These are phyloP conservation scores for Amanita pallidorosea DNA, from an alignment of 768 basidiomycete genomes.

Conservation along the genomic window DNA sequence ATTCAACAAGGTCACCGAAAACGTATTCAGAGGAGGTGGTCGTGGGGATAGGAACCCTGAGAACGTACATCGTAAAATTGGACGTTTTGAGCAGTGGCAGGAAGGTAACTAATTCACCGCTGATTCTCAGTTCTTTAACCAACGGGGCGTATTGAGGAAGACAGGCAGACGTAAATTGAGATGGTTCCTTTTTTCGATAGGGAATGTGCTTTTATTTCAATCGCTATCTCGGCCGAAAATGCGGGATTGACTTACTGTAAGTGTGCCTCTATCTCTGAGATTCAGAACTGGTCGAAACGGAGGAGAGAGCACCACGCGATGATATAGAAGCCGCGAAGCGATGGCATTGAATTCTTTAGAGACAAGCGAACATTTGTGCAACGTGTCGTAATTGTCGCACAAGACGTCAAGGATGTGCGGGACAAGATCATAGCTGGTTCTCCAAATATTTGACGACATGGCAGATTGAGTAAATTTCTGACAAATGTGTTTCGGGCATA, in stretches of 20 bases:
- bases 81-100: conserved; percentile 4
- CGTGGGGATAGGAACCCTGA: conserved; percentile 17
- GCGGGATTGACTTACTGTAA: conserved; percentile 17
- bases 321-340: conserved; percentile 36
- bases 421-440: not conserved
- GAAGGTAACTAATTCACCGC: conserved; percentile 21
- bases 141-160: conserved; percentile 26
- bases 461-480: too few species aligned
- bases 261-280: conserved; percentile 22
- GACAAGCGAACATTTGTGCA: conserved; percentile 33
- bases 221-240: not conserved
- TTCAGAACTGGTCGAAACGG: conserved; percentile 20
- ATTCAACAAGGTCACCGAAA: conserved; percentile 16
- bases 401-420: not conserved
- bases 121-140: conserved; percentile 33
- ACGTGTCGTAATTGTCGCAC: conserved; percentile 18
- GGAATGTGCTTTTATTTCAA: not conserved
- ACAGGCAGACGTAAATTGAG: conserved; percentile 29
- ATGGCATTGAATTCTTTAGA: conserved; percentile 32
- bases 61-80: conserved; percentile 6
- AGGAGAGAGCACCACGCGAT: conserved; percentile 30
- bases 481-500: not conserved
- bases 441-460: not conserved
- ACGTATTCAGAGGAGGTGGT: conserved; percentile 19
- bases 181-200: conserved; percentile 17